Evolutionary conservation across 306 rosid species (phyloP), one percentile per base, ranked within the genome.

Genomic region (Delonix regia): DNA sequence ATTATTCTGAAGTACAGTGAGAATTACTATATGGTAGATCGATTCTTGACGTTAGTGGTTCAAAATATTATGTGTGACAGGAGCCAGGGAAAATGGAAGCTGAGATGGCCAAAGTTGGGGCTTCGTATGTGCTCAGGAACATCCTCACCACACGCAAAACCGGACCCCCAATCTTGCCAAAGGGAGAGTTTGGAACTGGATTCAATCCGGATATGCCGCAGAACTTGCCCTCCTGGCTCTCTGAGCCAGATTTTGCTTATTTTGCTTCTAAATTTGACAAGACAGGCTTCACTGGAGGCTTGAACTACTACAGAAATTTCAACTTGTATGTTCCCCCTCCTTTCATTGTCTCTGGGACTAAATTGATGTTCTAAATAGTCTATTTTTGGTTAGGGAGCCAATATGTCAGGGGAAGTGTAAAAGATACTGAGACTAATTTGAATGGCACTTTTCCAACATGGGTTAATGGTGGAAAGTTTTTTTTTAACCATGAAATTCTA

Each of bases 191-290:
- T 15, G 42, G 42, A 33, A 27, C 39, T 27, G 41, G 19, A 4
- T 28, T 79, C 73, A 25, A 74, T 38, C 18, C 24, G 2, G 12
- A 62, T 12, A 52, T 59, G 36, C 68, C 70, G 6, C 3, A 69
- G 11, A 24, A 30, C 56, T 61, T 79, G 73, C 82, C 87, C 5
- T 76, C 71, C 64, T 84, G 84, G 87, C 81, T 84, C 51, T 49
- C 76, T 24, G 59, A 84, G 8, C 71, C 53, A 9, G 82, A 80
- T 44, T 33, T 84, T 21, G 69, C 48, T 62, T 55, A 75, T 47
- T 84, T 11, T 71, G 74, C 72, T 41, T 10, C 70, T 45, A 80
- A 80, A 71, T 84, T 84, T 39, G 69, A 71, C 6, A 36, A 71
- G 71, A 80, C 65, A 6, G 75, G 87, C 33, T 80, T 80, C 84